A percentile compares a stretch with the other conserved stretches of the same genome.
Evolutionary conservation across 2,329 filamentous ascomycete species (phyloP).

Genomic region (Ophiostoma fasciatum): DNA sequence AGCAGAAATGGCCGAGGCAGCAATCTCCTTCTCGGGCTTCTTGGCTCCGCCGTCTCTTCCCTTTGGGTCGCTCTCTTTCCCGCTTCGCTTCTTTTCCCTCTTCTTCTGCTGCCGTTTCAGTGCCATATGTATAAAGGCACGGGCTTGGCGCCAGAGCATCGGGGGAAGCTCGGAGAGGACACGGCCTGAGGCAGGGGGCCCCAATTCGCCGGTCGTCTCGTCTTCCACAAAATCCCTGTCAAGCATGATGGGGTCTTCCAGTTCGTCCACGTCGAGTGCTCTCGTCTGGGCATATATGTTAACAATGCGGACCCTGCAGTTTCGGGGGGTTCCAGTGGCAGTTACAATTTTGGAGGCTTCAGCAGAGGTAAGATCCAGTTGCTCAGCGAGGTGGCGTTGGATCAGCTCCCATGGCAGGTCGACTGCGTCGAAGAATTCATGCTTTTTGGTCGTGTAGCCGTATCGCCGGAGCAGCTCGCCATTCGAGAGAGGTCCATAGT

Average conservation of each 20-base stretch:
- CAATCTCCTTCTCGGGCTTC: constrained; percentile 18
- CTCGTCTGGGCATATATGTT: no score
- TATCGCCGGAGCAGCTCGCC: constrained; percentile 73
- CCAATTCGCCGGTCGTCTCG: constrained; percentile 30
- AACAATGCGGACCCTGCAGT: no score
- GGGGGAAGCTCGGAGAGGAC: constrained; percentile 28
- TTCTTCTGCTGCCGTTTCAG: constrained; percentile 22
- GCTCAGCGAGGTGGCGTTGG: constrained; percentile 10
- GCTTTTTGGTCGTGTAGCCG: constrained; percentile 70
- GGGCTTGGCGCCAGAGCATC: constrained; percentile 37
- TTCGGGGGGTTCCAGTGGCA: no score
- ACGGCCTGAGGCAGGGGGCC: constrained; percentile 10
- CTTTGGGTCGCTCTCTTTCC: constrained; percentile 14
- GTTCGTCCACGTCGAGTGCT: constrained; percentile 46
- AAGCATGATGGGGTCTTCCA: constrained; percentile 63
- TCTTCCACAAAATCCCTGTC: constrained; percentile 39
- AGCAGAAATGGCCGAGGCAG: constrained; percentile 22
- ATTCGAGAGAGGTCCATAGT: constrained; percentile 73
- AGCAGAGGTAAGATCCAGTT: constrained; percentile 12
- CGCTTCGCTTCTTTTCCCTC: constrained; percentile 2
- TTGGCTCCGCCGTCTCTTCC: constrained; percentile 16
- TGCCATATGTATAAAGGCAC: constrained; percentile 32
- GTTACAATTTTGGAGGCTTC: constrained; percentile 29
- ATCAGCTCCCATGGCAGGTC: constrained; percentile 51
- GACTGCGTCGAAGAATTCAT: constrained; percentile 66